Conservation (phyloP, 2,329 filamentous ascomycete genomes). For the Truncatella angustata region DNA sequence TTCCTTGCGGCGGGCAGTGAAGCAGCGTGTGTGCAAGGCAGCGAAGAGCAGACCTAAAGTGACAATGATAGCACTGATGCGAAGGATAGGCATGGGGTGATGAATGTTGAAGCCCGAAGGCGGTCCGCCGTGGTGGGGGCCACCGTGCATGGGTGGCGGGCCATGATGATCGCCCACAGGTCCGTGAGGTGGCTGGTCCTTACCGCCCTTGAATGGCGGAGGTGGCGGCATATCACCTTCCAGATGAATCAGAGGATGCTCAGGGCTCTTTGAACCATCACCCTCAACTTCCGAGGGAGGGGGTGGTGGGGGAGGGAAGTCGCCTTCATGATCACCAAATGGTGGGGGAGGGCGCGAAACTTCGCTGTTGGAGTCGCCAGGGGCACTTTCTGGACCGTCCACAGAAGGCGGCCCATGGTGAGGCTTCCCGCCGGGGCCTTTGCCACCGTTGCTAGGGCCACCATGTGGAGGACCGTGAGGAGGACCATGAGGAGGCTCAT, state of each 20-base stretch:
- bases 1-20: conserved; percentile 20
- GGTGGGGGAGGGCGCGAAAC: conserved; percentile 11
- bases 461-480: conserved; percentile 2
- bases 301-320: conserved; percentile 10
- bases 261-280: background rate
- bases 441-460: background rate
- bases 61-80: conserved; percentile 17
- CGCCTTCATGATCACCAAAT: background rate
- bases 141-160: background rate
- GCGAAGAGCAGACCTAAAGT: conserved; percentile 24
- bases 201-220: conserved; percentile 7
- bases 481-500: conserved; percentile 15
- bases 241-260: background rate
- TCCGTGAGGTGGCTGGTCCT: background rate
- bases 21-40: conserved; percentile 25
- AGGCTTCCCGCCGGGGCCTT: background rate
- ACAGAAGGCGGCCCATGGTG: conserved; percentile 4
- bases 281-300: conserved; percentile 10
- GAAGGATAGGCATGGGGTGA: conserved; percentile 13
- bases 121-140: conserved; percentile 7
- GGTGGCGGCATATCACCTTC: conserved; percentile 5
- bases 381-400: background rate
- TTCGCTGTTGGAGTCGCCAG: background rate
- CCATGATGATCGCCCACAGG: background rate
- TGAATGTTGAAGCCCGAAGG: conserved; percentile 14